These are phyloP conservation scores for Phialophora expanda DNA, from an alignment of 2,329 filamentous ascomycete genomes.

Conservation along the genomic window DNA sequence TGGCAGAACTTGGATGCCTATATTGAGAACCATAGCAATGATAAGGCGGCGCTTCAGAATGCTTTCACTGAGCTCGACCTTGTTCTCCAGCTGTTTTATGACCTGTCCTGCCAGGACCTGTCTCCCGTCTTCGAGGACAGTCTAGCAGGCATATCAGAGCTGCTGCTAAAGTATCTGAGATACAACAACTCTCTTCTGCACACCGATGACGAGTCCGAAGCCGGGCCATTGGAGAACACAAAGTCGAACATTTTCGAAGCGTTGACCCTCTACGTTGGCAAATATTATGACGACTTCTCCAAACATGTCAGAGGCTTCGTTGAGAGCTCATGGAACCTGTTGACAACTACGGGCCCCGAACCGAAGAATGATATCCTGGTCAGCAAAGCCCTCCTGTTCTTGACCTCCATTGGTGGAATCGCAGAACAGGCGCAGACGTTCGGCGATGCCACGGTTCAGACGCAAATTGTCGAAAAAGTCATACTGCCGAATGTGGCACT, in stretches of 20 bases:
- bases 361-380: constrained; percentile 94
- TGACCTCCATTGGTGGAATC: constrained; percentile 84
- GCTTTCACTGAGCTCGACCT: constrained; percentile 87
- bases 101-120: constrained; percentile 96
- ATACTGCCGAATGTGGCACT: constrained; percentile 90
- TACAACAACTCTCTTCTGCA: constrained; percentile 84
- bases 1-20: constrained; percentile 58
- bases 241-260: constrained; percentile 94
- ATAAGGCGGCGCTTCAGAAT: constrained; percentile 74
- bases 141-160: constrained; percentile 72
- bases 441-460: constrained; percentile 77
- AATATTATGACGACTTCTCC: constrained; percentile 94
- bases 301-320: constrained; percentile 82
- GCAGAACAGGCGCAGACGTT: constrained; percentile 80
- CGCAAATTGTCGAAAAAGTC: constrained; percentile 92
- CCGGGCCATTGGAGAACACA: constrained; percentile 80
- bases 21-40: constrained; percentile 74
- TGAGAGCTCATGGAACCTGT: constrained; percentile 84
- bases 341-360: constrained; percentile 83
- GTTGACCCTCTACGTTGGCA: constrained; percentile 86
- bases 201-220: constrained; percentile 87
- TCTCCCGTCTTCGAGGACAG: constrained; percentile 94
- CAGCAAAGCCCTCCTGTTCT: constrained; percentile 90
- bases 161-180: constrained; percentile 90
- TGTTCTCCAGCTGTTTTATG: constrained; percentile 89